Base-by-base conservation (phyloP, 2,329 filamentous ascomycete species). In the Fusarium vanettenii region DNA sequence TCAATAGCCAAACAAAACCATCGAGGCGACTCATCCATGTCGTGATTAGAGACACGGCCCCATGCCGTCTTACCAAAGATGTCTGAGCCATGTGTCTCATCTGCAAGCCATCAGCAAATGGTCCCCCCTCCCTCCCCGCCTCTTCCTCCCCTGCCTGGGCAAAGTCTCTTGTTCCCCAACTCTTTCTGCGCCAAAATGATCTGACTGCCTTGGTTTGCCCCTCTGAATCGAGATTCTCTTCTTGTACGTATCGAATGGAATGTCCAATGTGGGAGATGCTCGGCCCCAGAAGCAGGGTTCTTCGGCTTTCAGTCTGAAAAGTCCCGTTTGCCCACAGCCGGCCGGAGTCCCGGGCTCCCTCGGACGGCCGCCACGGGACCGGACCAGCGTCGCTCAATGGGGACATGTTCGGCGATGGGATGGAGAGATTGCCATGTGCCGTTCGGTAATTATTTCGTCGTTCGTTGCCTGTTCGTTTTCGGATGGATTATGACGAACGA, bases 351-450 rank as follows among this genome's bases (percentile, higher is more conserved):
- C 67, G 64, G 73, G 61, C 64, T 48, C 45, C 41, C 64, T 61
- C 64, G 56, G 64, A 48, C 64, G 52, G 33, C 70, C 70, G 60
- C 67, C 37, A 56, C 62, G 72, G 67, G 57, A 50, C 64, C 70
- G 72, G 71, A 66, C 43, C 45, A 60, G 35, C 59, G 60, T 45
- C 55, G 67, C 70, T 77, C 22, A 69, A 77, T 69, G 68, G 52
- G 67, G 74, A 57, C 65, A 74, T 74, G 63, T 63, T 69, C 74
- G 71, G 72, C 70, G 70, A 74, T 48, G 50, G 62, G 39, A 39
- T 52, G 48, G 35, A 43, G n/a, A 22, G 20, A 60, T 70, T 25
- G 10, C 39, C 41, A 43, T 39, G 13, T 45, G 43, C 27, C 39
- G 55, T 29, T 45, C n/a, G 60, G 43, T 48, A 37, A 29, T 16